Evolutionary conservation across 179 eudicot genomes (phyloP).

Genomic region (Vitellaria paradoxa): DNA sequence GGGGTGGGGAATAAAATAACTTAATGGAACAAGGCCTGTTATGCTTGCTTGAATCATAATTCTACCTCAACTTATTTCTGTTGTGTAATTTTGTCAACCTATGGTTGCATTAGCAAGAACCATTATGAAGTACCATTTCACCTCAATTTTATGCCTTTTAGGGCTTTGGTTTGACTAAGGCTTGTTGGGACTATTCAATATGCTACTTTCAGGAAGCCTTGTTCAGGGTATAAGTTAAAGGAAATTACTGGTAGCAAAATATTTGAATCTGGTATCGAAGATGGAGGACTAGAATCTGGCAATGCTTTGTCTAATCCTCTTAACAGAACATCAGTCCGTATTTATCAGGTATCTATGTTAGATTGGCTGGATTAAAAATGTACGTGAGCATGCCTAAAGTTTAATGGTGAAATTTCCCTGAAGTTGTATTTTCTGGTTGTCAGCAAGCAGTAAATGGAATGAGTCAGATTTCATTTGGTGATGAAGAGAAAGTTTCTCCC

Average conservation of each 20-base stretch:
- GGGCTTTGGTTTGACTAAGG: background rate
- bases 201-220: conserved; percentile 57
- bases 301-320: conserved; percentile 27
- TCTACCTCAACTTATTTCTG: too few species aligned
- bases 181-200: conserved; percentile 2
- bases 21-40: too few species aligned
- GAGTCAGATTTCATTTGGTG: conserved; percentile 72
- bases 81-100: too few species aligned
- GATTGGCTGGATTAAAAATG: background rate
- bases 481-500: conserved; percentile 57
- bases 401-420: background rate
- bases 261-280: conserved; percentile 43
- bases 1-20: too few species aligned
- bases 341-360: conserved; percentile 59
- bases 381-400: background rate
- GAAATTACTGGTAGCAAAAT: conserved; percentile 82
- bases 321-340: conserved; percentile 61
- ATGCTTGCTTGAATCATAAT: too few species aligned
- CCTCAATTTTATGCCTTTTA: background rate
- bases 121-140: background rate
- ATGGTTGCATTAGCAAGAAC: background rate
- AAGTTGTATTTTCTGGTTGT: background rate
- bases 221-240: conserved; percentile 65
- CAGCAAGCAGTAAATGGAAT: conserved; percentile 78
- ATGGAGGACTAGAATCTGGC: conserved; percentile 39